Conservation (phyloP, 2,329 filamentous ascomycete genomes). For the Samsoniella hepiali region DNA sequence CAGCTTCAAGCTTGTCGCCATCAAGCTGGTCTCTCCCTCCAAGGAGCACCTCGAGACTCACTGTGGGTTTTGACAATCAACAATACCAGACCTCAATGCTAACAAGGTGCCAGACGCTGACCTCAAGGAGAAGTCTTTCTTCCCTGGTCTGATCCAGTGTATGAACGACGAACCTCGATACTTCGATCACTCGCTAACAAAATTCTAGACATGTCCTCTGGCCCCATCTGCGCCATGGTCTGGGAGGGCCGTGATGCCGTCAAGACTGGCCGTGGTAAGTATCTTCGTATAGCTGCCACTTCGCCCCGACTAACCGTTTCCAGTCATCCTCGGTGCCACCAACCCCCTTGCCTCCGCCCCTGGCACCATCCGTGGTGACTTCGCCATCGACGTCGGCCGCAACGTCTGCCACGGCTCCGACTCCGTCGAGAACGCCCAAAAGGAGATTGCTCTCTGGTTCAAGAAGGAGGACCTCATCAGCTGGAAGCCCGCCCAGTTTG, state of each 20-base stretch:
- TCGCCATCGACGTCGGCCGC: constrained; percentile 75
- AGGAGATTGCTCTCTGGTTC: constrained; percentile 99
- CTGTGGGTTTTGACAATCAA: constrained; percentile 53
- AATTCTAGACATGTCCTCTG: constrained; percentile 82
- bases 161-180: constrained; percentile 37
- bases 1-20: constrained; percentile 96
- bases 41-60: constrained; percentile 98
- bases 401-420: constrained; percentile 99
- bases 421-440: constrained; percentile 97
- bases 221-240: constrained; percentile 98
- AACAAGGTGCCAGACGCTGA: constrained; percentile 63
- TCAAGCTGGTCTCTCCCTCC: constrained; percentile 88
- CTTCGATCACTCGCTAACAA: constrained; percentile 20
- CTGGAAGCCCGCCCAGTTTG: constrained; percentile 80
- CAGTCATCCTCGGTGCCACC: constrained; percentile 93
- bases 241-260: constrained; percentile 99
- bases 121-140: constrained; percentile 93
- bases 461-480: constrained; percentile 76
- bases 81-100: constrained; percentile 19
- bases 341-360: constrained; percentile 93
- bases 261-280: constrained; percentile 91
- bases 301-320: constrained; percentile 23
- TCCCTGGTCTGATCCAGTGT: constrained; percentile 90
- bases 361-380: constrained; percentile 97
- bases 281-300: background rate